phyloP scores from a whole-genome alignment of 2,329 filamentous ascomycete genomes.

The Xylariales sp. region DNA sequence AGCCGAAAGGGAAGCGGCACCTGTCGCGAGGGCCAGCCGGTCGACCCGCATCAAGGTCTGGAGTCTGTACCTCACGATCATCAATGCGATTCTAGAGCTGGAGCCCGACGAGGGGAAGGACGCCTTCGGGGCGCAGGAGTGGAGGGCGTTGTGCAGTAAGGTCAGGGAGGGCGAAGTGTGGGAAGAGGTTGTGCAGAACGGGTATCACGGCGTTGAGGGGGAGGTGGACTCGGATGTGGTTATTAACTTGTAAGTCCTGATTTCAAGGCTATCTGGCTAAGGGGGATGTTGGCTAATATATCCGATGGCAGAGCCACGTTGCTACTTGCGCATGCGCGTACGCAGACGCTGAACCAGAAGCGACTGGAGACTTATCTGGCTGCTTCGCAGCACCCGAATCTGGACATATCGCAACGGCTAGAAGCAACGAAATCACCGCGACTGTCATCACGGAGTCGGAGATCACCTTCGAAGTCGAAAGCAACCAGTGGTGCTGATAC shows the following conservation, averaged over 20 bases:
- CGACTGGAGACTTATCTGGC: constrained; percentile 86
- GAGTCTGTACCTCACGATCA: constrained; percentile 91
- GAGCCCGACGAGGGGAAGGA: constrained; percentile 86
- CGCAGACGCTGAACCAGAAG: constrained; percentile 79
- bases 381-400: constrained; percentile 64
- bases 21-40: constrained; percentile 73
- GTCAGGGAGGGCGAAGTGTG: constrained; percentile 89
- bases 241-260: constrained; percentile 65
- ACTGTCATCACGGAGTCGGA: constrained; percentile 19
- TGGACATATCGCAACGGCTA: constrained; percentile 66
- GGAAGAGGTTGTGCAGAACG: constrained; percentile 84
- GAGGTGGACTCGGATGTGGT: constrained; percentile 94
- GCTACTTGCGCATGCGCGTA: constrained; percentile 81
- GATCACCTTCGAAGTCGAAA: constrained; percentile 39
- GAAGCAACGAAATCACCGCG: constrained; percentile 35
- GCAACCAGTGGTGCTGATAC: constrained; percentile 66
- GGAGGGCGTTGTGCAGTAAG: constrained; percentile 75
- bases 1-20: constrained; percentile 52
- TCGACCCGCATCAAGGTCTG: constrained; percentile 90
- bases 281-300: constrained; percentile 3
- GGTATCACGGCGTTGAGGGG: constrained; percentile 83
- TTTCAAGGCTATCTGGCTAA: neutral
- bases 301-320: constrained; percentile 68
- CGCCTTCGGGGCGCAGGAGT: constrained; percentile 79
- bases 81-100: constrained; percentile 87